Evolutionary conservation across 352 stramenopile species (phyloP).

Genomic region (Globisporangium camurandrum): DNA sequence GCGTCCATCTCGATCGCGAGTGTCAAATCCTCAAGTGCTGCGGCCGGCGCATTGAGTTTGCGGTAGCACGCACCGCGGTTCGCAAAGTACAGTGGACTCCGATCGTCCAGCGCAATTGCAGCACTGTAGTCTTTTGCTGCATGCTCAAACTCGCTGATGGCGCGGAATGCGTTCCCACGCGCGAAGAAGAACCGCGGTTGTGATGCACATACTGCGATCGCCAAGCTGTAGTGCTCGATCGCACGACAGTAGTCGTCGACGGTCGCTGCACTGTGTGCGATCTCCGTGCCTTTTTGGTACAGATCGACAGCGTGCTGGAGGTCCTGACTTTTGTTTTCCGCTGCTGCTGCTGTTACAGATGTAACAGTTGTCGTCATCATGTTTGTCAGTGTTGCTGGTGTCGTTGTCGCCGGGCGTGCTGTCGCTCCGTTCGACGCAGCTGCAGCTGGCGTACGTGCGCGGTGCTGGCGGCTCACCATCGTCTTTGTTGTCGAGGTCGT

Average conservation of each 20-base stretch:
- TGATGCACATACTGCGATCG: conserved; percentile 58
- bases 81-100: conserved; percentile 61
- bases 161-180: conserved; percentile 61
- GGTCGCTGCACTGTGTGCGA: conserved; percentile 41
- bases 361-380: conserved; percentile 3
- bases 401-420: too few relatives aligned
- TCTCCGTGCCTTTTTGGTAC: conserved; percentile 71
- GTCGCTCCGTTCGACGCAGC: too few relatives aligned
- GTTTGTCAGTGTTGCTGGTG: background rate
- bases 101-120: conserved; percentile 57
- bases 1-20: conserved; percentile 61
- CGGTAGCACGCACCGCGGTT: conserved; percentile 65
- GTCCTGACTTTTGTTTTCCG: conserved; percentile 52
- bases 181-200: conserved; percentile 73
- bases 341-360: conserved; percentile 6
- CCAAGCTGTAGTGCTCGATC: conserved; percentile 70
- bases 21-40: conserved; percentile 64
- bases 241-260: conserved; percentile 61
- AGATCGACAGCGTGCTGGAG: conserved; percentile 67
- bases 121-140: conserved; percentile 51
- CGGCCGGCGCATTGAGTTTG: conserved; percentile 51
- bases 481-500: background rate
- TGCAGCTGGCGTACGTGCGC: background rate
- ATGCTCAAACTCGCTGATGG: conserved; percentile 59
- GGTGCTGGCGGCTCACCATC: background rate